phyloP scores from a whole-genome alignment of 2,329 filamentous ascomycete genomes.

The Mariannaea elegans region DNA sequence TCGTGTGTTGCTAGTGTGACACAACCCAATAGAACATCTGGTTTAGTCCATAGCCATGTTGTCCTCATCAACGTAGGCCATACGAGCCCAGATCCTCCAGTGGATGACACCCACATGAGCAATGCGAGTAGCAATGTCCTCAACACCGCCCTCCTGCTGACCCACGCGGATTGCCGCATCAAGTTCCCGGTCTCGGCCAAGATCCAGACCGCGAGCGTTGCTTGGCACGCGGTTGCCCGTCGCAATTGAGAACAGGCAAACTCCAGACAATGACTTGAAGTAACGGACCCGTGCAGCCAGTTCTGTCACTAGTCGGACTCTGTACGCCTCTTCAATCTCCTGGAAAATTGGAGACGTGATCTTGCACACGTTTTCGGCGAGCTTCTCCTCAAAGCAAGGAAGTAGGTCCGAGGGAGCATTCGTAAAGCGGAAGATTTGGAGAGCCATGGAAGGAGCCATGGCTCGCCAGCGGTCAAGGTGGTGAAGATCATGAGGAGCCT shows the following conservation, averaged over 20 bases:
- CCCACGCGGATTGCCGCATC: conserved; percentile 51
- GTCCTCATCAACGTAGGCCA: conserved; percentile 70
- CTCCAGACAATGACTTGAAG: conserved; percentile 61
- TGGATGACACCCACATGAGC: conserved; percentile 87
- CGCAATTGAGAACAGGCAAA: conserved; percentile 63
- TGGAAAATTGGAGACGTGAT: conserved; percentile 55
- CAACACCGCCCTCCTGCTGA: conserved; percentile 63
- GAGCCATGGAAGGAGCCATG: conserved; percentile 61
- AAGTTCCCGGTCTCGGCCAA: conserved; percentile 42
- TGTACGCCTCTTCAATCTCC: conserved; percentile 60
- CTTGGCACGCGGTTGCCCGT: conserved; percentile 59
- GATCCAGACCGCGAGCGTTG: conserved; percentile 47
- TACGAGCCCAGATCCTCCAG: conserved; percentile 86
- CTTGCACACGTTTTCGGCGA: conserved; percentile 55
- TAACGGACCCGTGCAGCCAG: conserved; percentile 60
- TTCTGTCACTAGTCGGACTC: conserved; percentile 57
- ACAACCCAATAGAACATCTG: neutral
- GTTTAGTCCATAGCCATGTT: conserved; percentile 46
- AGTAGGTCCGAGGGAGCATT: conserved; percentile 60
- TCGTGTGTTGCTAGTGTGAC: neutral
- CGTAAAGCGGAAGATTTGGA: conserved; percentile 67
- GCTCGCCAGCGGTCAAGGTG: conserved; percentile 60
- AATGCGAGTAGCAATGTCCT: conserved; percentile 78
- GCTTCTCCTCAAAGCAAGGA: conserved; percentile 58
- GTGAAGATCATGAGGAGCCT: conserved; percentile 53